Evolutionary conservation across 1,284 basidiomycete species (phyloP), one percentile per base, ranked within the genome.

Genomic region (Grifola frondosa): DNA sequence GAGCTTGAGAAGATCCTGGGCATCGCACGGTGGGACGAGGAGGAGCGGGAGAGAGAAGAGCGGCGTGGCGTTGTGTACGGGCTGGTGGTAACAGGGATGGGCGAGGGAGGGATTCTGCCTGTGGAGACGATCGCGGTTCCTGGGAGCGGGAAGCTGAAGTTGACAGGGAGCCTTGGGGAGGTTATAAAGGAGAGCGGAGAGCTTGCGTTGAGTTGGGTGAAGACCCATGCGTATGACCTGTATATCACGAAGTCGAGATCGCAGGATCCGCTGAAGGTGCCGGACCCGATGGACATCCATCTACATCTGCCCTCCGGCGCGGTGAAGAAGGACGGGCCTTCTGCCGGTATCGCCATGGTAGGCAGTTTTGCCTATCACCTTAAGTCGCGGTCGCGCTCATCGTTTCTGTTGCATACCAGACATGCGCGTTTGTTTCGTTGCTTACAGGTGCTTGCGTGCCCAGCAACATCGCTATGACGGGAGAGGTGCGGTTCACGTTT

Each of bases 141-240:
- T 3, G 90, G 89, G 3, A 67, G 64, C 15, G 89, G 89, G 3
- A 66, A 69, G 52, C 66, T 93, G 55, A 86, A 83, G 65, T 64
- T 92, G 50, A 94, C 91, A 0, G 91, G 91, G 9, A 88, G 84
- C 50, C 64, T 93, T 30, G 88, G 88, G 5, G 87, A 89, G 38
- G 79, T 94, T 31, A 92, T 95, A 68, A 88, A 89, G 64, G 92
- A 95, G 70, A 91, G 87, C 49, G 92, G 83, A 11, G 88, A 91
- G 61, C 70, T 96, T 30, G 91, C 92, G 1, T 66, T 95, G 54
- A 90, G 84, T 63, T 91, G 88, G 88, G 85, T 90, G 11, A 92
- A 91, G 69, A 80, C 80, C 11, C 82, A 92, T 58, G 84, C 91
- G 4, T 91, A 84, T 62, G 83, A 88, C 37, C 65, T 95, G 40